These are phyloP conservation scores for Leishmania amazonensis DNA, from an alignment of 208 protist genomes.

Conservation along the genomic window DNA sequence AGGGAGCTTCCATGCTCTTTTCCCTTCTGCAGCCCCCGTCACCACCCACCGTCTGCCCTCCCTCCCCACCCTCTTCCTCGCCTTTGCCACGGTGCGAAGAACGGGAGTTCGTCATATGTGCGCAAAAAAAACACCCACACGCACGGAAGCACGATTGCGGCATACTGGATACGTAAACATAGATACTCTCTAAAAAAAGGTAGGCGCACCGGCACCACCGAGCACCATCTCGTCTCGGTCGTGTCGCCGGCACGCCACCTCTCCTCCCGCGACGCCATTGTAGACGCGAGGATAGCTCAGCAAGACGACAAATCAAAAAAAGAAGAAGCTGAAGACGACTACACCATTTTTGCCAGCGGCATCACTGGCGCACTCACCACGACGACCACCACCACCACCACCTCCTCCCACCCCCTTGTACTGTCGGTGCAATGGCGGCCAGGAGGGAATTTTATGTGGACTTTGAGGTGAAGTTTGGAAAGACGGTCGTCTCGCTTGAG, in stretches of 20 bases:
- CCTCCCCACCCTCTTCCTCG: background rate
- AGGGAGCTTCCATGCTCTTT: background rate
- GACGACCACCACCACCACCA: too few species aligned
- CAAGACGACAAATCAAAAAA: background rate
- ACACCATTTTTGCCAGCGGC: background rate
- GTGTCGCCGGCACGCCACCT: background rate
- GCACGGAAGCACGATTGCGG: background rate
- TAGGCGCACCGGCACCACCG: background rate
- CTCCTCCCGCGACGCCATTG: too few species aligned
- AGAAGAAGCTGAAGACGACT: background rate
- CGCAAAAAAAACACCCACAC: background rate
- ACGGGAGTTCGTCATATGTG: background rate
- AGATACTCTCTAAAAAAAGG: background rate
- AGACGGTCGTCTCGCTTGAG: slow-evolving; percentile 24
- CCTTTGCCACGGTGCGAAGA: background rate
- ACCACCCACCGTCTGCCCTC: background rate
- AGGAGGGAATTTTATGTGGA: slow-evolving; percentile 28
- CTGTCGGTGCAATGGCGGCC: slow-evolving; percentile 1
- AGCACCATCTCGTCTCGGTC: background rate
- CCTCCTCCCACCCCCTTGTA: background rate
- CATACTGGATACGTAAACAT: background rate
- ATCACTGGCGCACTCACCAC: background rate
- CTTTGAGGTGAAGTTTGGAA: slow-evolving; percentile 40
- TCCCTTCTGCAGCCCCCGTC: background rate
- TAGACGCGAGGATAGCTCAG: background rate